Conservation (phyloP, 2,329 filamentous ascomycete genomes). For the Fusarium neocosmosporiellum region DNA sequence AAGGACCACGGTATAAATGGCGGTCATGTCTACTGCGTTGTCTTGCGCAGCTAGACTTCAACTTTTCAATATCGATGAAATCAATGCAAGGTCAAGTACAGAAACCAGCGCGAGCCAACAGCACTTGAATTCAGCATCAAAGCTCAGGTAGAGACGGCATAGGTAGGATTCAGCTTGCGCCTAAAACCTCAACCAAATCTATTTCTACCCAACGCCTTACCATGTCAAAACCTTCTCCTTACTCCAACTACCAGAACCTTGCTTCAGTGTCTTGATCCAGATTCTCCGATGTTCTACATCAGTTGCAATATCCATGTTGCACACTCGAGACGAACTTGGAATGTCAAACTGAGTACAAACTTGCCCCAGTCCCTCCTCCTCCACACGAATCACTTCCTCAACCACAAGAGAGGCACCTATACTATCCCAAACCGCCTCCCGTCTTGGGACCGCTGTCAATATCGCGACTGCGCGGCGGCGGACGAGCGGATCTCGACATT, state of each 20-base stretch:
- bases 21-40: background rate
- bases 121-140: background rate
- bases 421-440: constrained; percentile 33
- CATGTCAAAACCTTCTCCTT: constrained; percentile 20
- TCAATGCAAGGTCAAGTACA: background rate
- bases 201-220: background rate
- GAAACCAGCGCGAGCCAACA: background rate
- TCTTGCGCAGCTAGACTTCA: too few relatives aligned
- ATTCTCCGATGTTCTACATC: constrained; percentile 20
- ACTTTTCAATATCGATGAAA: too few relatives aligned
- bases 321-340: constrained; percentile 7
- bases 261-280: constrained; percentile 10
- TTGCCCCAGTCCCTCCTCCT: constrained; percentile 15
- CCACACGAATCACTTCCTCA: constrained; percentile 15
- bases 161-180: background rate
- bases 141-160: background rate
- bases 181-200: background rate
- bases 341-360: constrained; percentile 10
- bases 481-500: constrained; percentile 27
- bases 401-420: constrained; percentile 16
- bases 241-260: constrained; percentile 5
- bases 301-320: constrained; percentile 8
- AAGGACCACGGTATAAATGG: too few relatives aligned
- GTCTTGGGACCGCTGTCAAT: constrained; percentile 11
- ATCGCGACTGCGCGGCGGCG: constrained; percentile 22